Evolutionary conservation across 192 early-diverging fungal species (phyloP), one percentile per base, ranked within the genome.

Genomic region (Backusella sp.): DNA sequence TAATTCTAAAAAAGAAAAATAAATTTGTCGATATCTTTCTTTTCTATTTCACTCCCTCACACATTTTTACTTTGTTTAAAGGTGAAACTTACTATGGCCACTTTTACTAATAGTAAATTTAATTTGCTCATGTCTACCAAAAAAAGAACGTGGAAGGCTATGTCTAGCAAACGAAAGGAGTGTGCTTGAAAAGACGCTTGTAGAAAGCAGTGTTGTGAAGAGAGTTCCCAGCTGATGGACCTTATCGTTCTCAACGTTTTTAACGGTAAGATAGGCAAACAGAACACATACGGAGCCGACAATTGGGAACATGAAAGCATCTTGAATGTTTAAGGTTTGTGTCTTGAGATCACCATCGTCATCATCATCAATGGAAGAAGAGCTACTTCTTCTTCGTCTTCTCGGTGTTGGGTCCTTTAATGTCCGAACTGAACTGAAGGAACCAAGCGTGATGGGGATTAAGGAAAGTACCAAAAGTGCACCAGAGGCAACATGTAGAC

Each of bases 241-340:
- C 9, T 62, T 26, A 4, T 62, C 56, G n/a, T 62, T 62, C 8
- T 23, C 56, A 11, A 62, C 56, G 23, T 62, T 62, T 62, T 62
- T 62, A 7, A 94, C 35, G 7, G 88, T 84, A 84, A 97, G 94
- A 80, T 98, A 97, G 21, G 84, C 92, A 1, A 96, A 82, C 91
- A 91, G 87, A 96, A 94, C 42, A 96, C 77, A 98, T 37, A 78
- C 84, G 14, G 96, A 97, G 36, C 96, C 97, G 71, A 96, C 89
- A 34, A 98, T 79, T 9, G 97, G 97, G 76, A 97, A 96, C 92
- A 91, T 89, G 73, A 95, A 93, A 23, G 96, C 96, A 79, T 98
- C 97, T 73, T 93, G 87, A 0, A 93, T 77, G 6, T 91, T 89
- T 78, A 98, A 90, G 46, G 90, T 89, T 73, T 97, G 96, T 37